Evolutionary conservation across 2,329 filamentous ascomycete species (phyloP), one percentile per base, ranked within the genome.

Genomic region (Rhexocercosporidium sp.): DNA sequence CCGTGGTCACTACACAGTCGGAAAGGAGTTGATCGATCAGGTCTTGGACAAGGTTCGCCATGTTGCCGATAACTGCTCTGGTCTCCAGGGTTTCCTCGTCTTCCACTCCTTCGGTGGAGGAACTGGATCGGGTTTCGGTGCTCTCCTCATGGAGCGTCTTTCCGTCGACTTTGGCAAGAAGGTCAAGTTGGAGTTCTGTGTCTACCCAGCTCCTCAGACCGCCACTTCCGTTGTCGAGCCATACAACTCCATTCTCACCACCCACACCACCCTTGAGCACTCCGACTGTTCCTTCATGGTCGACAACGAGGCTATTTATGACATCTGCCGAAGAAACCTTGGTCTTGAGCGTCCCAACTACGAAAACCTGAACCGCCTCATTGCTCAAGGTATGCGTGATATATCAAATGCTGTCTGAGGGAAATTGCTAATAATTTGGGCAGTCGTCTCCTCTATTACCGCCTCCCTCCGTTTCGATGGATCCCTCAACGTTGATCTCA

Each of bases 211-310:
- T 75, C 96, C 96, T 69, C 94, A 97, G 86, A 96, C 96, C 75
- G 93, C 95, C 75, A 97, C 95, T 78, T 96, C 96, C 53, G 95
- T 99, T 69, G 96, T 99, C 73, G 96, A 99, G 90, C 96, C 96
- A 69, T 99, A 99, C 90, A 99, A 99, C 90, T 97, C 96, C 62
- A 97, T 98, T 80, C 90, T 99, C 75, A 97, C 96, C 77, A 98
- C 96, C 72, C 96, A 99, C 89, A 98, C 94, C 80, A 98, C 96
- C 73, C 90, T 99, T 66, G 96, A 99, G 89, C 94, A 99, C 88
- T 97, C 94, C 71, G 96, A 99, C 88, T 98, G 96, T 88, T 96
- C 92, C 77, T 99, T 99, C 89, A 97, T 98, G 93, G 96, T 99
- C 75, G 96, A 99, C 86, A 99, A 99, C 84, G 96, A 99, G 87